A percentile compares a stretch with the other conserved stretches of the same genome.
phyloP scores from a whole-genome alignment of 257 asterid genomes.

The Forsythia viridissima region DNA sequence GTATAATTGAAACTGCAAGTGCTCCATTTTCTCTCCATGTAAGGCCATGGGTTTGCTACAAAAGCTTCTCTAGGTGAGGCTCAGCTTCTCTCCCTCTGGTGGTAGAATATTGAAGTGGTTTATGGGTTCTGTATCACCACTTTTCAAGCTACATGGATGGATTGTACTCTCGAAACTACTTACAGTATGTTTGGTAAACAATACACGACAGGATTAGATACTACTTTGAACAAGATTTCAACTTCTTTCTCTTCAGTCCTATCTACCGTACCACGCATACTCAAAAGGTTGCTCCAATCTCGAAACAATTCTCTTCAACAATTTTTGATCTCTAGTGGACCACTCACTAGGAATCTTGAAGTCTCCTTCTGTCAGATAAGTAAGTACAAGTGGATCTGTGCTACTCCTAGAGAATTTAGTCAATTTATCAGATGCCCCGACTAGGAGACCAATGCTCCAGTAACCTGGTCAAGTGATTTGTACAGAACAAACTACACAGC shows the following conservation, averaged over 20 bases:
- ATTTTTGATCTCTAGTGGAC: neutral
- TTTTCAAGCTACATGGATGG: neutral
- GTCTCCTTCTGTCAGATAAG: neutral
- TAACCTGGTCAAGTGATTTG: neutral
- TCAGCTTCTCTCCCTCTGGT: constrained; percentile 6
- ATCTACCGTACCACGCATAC: neutral
- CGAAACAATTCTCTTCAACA: neutral
- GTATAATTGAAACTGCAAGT: constrained; percentile 18
- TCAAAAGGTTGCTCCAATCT: neutral
- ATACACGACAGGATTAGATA: too few relatives aligned
- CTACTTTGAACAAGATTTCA: too few relatives aligned
- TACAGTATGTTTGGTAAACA: neutral
- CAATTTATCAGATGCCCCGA: neutral
- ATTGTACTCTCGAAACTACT: neutral
- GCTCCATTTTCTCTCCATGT: neutral
- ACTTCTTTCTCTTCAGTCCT: neutral
- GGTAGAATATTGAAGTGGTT: constrained; percentile 21
- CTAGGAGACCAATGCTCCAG: neutral
- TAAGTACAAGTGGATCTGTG: neutral
- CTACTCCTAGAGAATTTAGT: neutral
- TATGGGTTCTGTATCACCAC: neutral
- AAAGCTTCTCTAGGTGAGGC: constrained; percentile 19
- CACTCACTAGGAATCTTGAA: neutral
- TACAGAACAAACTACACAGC: neutral
- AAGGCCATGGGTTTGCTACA: neutral